Conservation (phyloP, 1,139 yeast genomes). For the Chernovozyma sophiae-reginae region DNA sequence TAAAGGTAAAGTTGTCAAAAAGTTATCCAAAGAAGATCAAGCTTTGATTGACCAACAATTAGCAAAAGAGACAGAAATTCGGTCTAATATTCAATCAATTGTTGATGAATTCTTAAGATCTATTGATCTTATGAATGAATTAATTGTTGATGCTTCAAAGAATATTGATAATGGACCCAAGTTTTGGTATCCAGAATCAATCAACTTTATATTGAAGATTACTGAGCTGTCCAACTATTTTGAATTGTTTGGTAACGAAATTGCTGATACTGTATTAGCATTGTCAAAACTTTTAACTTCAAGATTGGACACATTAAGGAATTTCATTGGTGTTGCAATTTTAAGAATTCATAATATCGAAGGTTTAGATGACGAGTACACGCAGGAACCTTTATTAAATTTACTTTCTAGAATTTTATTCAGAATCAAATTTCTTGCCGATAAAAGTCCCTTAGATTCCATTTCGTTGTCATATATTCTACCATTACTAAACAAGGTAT, state of each 20-base stretch:
- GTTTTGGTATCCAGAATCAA: slow-evolving; percentile 69
- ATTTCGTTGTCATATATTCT: slow-evolving; percentile 67
- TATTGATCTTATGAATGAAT: slow-evolving; percentile 48
- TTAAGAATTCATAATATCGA: slow-evolving; percentile 48
- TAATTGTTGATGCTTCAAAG: slow-evolving; percentile 44
- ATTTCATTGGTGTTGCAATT: slow-evolving; percentile 64
- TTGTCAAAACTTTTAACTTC: slow-evolving; percentile 41
- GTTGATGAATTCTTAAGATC: slow-evolving; percentile 44
- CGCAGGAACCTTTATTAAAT: slow-evolving; percentile 50
- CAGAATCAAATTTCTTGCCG: slow-evolving; percentile 70
- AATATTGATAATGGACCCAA: slow-evolving; percentile 65
- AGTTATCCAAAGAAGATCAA: slow-evolving; percentile 76
- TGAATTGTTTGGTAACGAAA: slow-evolving; percentile 36
- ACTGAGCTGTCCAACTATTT: slow-evolving; percentile 30
- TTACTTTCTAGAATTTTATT: slow-evolving; percentile 65
- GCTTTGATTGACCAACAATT: slow-evolving; percentile 56
- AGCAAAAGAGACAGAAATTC: slow-evolving; percentile 52
- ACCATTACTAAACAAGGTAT: slow-evolving; percentile 64
- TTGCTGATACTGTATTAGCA: slow-evolving; percentile 36
- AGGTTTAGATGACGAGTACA: slow-evolving; percentile 37
- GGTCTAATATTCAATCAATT: slow-evolving; percentile 39
- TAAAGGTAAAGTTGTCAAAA: slow-evolving; percentile 40
- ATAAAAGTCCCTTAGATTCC: slow-evolving; percentile 67
- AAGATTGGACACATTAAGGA: slow-evolving; percentile 46
- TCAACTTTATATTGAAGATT: slow-evolving; percentile 41